These are phyloP conservation scores for Arthrobotrys sinensis DNA, from an alignment of 2,329 filamentous ascomycete species.

Conservation along the genomic window DNA sequence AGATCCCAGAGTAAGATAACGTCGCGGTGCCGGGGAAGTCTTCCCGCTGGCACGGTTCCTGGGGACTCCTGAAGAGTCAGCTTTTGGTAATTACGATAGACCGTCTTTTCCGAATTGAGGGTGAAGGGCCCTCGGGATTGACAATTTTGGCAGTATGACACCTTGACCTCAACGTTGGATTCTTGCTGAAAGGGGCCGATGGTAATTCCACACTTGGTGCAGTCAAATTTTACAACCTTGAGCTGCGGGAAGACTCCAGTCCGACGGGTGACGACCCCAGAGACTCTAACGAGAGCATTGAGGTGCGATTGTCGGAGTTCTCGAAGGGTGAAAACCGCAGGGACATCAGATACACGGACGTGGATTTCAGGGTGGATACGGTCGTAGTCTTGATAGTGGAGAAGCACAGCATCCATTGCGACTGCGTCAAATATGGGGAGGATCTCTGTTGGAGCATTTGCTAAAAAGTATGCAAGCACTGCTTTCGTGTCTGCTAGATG, in stretches of 20 bases:
- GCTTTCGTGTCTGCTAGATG: constrained; percentile 92
- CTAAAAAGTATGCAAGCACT: constrained; percentile 93
- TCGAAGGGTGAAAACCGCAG: constrained; percentile 93
- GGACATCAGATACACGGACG: constrained; percentile 94
- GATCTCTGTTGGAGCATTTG: constrained; percentile 94
- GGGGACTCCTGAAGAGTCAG: constrained; percentile 96
- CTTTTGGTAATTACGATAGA: constrained; percentile 99
- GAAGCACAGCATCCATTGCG: constrained; percentile 93
- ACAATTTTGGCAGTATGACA: constrained; percentile 96
- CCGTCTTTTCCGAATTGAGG: constrained; percentile 95
- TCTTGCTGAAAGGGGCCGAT: constrained; percentile 98
- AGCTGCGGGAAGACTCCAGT: constrained; percentile 97
- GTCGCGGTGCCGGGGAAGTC: constrained; percentile 91
- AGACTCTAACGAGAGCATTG: constrained; percentile 94
- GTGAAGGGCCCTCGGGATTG: constrained; percentile 95
- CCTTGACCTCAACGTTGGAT: constrained; percentile 94
- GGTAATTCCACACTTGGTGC: constrained; percentile 90
- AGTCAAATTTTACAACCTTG: constrained; percentile 99
- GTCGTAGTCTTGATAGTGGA: constrained; percentile 98
- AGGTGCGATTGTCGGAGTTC: constrained; percentile 95
- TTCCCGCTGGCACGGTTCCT: constrained; percentile 94
- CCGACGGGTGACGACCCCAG: constrained; percentile 92
- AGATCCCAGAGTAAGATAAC: constrained; percentile 97
- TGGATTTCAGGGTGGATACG: constrained; percentile 98
- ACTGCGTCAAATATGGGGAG: constrained; percentile 97